Evolutionary conservation across 1,139 yeast genomes (phyloP).

Genomic region (Hemisphaericaspora xylofermentans): DNA sequence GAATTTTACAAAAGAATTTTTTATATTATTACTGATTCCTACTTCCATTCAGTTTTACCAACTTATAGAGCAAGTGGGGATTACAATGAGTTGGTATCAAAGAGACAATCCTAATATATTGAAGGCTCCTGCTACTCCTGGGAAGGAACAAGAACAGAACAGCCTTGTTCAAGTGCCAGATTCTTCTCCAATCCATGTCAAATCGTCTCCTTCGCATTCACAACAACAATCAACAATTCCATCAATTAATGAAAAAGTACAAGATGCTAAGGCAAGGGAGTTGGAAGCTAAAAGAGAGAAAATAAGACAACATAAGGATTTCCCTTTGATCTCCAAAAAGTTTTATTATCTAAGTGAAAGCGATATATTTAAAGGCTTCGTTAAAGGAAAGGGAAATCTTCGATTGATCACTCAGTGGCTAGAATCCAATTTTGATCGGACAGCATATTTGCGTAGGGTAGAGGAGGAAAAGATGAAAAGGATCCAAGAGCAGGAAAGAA

Average conservation of each 20-base stretch:
- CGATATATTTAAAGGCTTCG: slow-evolving; percentile 60
- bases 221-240: slow-evolving; percentile 10
- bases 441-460: slow-evolving; percentile 26
- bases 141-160: slow-evolving; percentile 12
- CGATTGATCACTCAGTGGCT: slow-evolving; percentile 55
- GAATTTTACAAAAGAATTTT: too few relatives aligned
- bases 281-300: slow-evolving; percentile 40
- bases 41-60: not conserved
- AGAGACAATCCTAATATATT: slow-evolving; percentile 21
- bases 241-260: slow-evolving; percentile 16
- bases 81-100: slow-evolving; percentile 35
- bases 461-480: slow-evolving; percentile 17
- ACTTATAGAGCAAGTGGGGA: not conserved
- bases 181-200: slow-evolving; percentile 34
- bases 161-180: slow-evolving; percentile 37
- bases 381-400: slow-evolving; percentile 56
- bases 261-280: slow-evolving; percentile 26
- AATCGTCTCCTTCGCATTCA: slow-evolving; percentile 22
- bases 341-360: slow-evolving; percentile 49
- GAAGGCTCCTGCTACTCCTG: slow-evolving; percentile 18
- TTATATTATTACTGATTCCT: too few relatives aligned
- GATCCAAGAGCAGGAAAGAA: slow-evolving; percentile 20
- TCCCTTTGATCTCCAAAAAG: slow-evolving; percentile 47
- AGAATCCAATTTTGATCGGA: slow-evolving; percentile 32
- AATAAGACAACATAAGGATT: slow-evolving; percentile 44